Percentiles rank a stretch among this genome's conserved stretches.
phyloP scores from a whole-genome alignment of 2,329 filamentous ascomycete genomes.

The Cytospora piceicola region DNA sequence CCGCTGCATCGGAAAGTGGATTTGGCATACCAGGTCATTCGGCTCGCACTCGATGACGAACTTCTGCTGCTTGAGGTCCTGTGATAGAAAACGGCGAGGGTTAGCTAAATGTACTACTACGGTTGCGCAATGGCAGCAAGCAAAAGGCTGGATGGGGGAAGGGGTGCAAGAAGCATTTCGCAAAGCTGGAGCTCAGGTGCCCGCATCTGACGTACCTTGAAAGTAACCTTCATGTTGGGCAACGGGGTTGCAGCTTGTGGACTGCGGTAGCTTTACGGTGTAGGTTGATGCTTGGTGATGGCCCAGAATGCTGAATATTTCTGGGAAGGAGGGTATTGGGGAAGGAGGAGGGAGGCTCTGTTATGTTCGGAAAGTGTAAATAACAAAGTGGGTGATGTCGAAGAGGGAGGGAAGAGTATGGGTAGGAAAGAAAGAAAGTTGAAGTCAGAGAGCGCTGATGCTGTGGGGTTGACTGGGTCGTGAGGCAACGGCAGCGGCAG shows the following conservation, averaged over 20 bases:
- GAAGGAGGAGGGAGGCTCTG: slow-evolving; percentile 18
- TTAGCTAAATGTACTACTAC: slow-evolving; percentile 27
- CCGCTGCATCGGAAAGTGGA: slow-evolving; percentile 35
- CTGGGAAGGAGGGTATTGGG: slow-evolving; percentile 17
- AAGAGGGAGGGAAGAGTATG: slow-evolving; percentile 20
- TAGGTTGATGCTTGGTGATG: slow-evolving; percentile 5
- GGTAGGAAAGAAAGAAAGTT: slow-evolving; percentile 3
- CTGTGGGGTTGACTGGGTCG: slow-evolving; percentile 3
- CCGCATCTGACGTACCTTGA: slow-evolving; percentile 55
- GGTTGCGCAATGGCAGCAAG: slow-evolving; percentile 12
- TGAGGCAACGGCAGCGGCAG: slow-evolving; percentile 17
- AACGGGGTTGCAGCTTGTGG: slow-evolving; percentile 40
- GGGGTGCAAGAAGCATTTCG: background rate
- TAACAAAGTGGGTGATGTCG: slow-evolving; percentile 13
- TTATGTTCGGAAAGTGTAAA: background rate
- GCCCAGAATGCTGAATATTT: slow-evolving; percentile 2
- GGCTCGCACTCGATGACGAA: slow-evolving; percentile 96
- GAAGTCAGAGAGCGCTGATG: slow-evolving; percentile 15
- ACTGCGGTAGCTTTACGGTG: slow-evolving; percentile 30
- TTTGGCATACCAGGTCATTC: slow-evolving; percentile 77
- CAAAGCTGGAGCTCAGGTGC: slow-evolving; percentile 10
- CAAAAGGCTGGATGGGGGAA: background rate
- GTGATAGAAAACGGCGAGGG: slow-evolving; percentile 32
- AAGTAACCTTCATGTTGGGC: slow-evolving; percentile 70
- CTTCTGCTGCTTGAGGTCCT: slow-evolving; percentile 99